Evolutionary conservation across 306 rosid genomes (phyloP).

Genomic region (Cucurbita maxima): DNA sequence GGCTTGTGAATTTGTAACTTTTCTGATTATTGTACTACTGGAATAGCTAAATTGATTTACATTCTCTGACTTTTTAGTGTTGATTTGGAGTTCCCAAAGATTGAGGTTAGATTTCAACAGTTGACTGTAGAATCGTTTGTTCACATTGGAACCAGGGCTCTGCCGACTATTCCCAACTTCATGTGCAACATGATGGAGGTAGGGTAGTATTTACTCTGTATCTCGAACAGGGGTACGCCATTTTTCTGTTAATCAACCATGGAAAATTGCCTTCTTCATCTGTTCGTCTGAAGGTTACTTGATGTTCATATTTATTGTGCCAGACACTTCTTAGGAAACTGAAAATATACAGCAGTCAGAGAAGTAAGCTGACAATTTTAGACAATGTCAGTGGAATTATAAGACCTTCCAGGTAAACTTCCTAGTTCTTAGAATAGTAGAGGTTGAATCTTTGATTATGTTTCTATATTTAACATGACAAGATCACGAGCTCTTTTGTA

Average conservation of each 20-base stretch:
- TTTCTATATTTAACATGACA: not conserved
- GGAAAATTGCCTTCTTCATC: not conserved
- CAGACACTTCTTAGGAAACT: slow-evolving; percentile 62
- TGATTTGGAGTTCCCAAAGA: slow-evolving; percentile 69
- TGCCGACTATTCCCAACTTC: slow-evolving; percentile 90
- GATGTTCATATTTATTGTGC: not conserved
- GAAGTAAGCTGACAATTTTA: slow-evolving; percentile 80
- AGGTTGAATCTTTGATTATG: slow-evolving; percentile 1
- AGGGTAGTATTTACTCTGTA: not conserved
- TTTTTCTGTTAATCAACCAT: not conserved
- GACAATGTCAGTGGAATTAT: slow-evolving; percentile 63
- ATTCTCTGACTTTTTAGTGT: slow-evolving; percentile 30
- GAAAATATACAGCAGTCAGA: slow-evolving; percentile 29
- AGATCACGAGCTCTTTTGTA: slow-evolving; percentile 15
- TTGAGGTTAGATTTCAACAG: slow-evolving; percentile 80
- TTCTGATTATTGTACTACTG: not conserved
- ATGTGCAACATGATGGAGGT: slow-evolving; percentile 84
- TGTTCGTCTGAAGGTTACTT: not conserved
- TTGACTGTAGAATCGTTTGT: slow-evolving; percentile 71
- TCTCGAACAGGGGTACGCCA: not conserved
- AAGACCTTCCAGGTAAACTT: slow-evolving; percentile 67
- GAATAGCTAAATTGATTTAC: not conserved
- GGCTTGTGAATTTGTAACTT: not conserved
- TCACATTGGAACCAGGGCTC: slow-evolving; percentile 88
- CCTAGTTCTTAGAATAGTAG: not conserved